These are phyloP conservation scores for Rhodotorula sp. DNA, from an alignment of 1,284 basidiomycete genomes.

Conservation along the genomic window DNA sequence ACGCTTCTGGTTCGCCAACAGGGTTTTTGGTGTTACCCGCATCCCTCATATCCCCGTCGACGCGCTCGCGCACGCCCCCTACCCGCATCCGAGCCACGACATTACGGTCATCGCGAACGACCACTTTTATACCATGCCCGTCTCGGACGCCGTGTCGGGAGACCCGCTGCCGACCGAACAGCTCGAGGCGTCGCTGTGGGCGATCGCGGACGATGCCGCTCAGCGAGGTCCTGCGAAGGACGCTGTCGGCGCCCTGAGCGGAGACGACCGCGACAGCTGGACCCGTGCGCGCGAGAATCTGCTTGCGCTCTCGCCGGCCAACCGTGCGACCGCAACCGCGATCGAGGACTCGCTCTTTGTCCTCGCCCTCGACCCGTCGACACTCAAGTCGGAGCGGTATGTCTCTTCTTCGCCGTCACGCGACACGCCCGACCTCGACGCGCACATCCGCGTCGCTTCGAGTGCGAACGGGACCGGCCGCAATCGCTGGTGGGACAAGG, in stretches of 20 bases:
- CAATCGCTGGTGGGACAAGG: slow-evolving; percentile 94
- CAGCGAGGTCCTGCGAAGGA: slow-evolving; percentile 51
- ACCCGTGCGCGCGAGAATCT: slow-evolving; percentile 74
- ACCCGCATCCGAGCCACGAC: slow-evolving; percentile 58
- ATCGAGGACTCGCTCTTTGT: slow-evolving; percentile 75
- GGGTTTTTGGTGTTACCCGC: slow-evolving; percentile 73
- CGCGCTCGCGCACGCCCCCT: slow-evolving; percentile 41
- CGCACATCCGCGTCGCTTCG: slow-evolving; percentile 74
- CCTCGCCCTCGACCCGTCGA: slow-evolving; percentile 61
- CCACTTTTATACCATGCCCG: slow-evolving; percentile 76
- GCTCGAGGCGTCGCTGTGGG: slow-evolving; percentile 66
- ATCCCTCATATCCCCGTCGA: slow-evolving; percentile 58
- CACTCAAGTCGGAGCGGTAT: slow-evolving; percentile 52
- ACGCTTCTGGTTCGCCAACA: slow-evolving; percentile 45
- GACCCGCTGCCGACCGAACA: slow-evolving; percentile 53
- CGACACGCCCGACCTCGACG: slow-evolving; percentile 59
- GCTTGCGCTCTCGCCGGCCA: slow-evolving; percentile 64
- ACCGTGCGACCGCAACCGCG: slow-evolving; percentile 60
- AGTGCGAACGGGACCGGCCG: slow-evolving; percentile 64
- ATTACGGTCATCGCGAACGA: slow-evolving; percentile 73
- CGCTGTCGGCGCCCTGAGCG: slow-evolving; percentile 68
- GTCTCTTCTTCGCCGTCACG: slow-evolving; percentile 56
- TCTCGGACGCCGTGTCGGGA: slow-evolving; percentile 55
- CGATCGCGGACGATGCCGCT: slow-evolving; percentile 68
- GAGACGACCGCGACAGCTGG: slow-evolving; percentile 82